Base-by-base conservation (phyloP, 306 rosid genomes). In the Malus fusca region DNA sequence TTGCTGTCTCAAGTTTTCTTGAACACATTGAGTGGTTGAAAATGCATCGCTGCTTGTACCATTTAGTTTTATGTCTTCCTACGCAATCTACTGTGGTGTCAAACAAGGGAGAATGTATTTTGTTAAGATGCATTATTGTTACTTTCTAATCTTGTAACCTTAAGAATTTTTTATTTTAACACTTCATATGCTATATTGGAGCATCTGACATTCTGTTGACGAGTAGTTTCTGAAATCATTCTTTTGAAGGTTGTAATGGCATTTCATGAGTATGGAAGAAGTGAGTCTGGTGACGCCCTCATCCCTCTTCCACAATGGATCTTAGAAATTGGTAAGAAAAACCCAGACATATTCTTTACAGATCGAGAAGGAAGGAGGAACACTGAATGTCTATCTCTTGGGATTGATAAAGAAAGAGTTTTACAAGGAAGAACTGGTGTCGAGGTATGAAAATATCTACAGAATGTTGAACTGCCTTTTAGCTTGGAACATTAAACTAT, bases 341-440 rank as follows among this genome's bases (percentile, higher is more conserved):
- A 92, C 70, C 92, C 70, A 72, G 97, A 95, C 82, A 92, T 95
- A 86, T 95, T 89, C 88, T 95, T 95, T 85, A 92, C 96, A 19
- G 99, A 95, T 82, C 91, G 97, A 74, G 97, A 92, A 85, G 99
- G 99, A 76, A 87, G 90, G 89, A 95, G 97, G 81, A 95, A 90
- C 77, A 85, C 92, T 28, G 97, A 95, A 81, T 95, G 96, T 77
- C 87, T 92, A 60, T 92, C 99, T 64, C 92, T 96, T 97, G 99
- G 99, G 60, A 72, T 89, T 74, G 99, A 95, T 80, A 92, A 89
- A 89, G 99, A 92, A 76, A 80, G 99, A 61, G 96, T 92, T 87
- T 84, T 95, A 56, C 90, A 83, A 69, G 99, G 99, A 78, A 90
- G 99, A 89, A 92, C 99, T 82, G 97, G 96, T 77, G 86, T 92